These are phyloP conservation scores for Elsinoe necatrix DNA, from an alignment of 2,329 filamentous ascomycete species.

Conservation along the genomic window DNA sequence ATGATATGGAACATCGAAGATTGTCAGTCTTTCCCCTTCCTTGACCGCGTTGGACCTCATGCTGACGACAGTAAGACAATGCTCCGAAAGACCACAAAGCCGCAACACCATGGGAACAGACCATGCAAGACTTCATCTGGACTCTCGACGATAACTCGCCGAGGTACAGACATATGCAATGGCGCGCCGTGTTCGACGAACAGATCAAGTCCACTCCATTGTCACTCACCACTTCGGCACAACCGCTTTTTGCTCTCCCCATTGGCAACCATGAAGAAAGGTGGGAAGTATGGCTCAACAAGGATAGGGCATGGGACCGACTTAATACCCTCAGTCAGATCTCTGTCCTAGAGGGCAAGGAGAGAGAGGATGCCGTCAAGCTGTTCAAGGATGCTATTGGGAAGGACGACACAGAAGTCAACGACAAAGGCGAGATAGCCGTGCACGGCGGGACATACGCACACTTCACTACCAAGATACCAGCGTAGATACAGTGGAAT, in stretches of 20 bases:
- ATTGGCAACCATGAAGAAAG: conserved; percentile 48
- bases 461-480: conserved; percentile 50
- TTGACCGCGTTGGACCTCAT: too few species aligned
- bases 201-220: conserved; percentile 47
- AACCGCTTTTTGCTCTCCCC: conserved; percentile 54
- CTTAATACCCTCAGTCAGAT: conserved; percentile 61
- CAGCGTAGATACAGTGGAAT: conserved; percentile 15
- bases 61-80: conserved; percentile 43
- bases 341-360: conserved; percentile 46
- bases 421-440: conserved; percentile 54
- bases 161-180: conserved; percentile 57
- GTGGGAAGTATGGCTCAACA: conserved; percentile 51
- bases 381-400: conserved; percentile 50
- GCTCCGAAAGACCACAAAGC: conserved; percentile 49
- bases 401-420: conserved; percentile 46
- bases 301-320: conserved; percentile 55
- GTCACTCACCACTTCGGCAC: conserved; percentile 31
- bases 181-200: conserved; percentile 56
- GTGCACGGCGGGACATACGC: conserved; percentile 57
- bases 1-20: conserved; percentile 69
- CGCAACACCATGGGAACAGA: conserved; percentile 52
- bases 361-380: conserved; percentile 37
- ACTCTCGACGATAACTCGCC: conserved; percentile 50
- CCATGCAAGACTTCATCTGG: conserved; percentile 52
- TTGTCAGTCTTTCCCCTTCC: conserved; percentile 43